These are phyloP conservation scores for Voacanga thouarsii DNA, from an alignment of 257 asterid genomes.

Conservation along the genomic window DNA sequence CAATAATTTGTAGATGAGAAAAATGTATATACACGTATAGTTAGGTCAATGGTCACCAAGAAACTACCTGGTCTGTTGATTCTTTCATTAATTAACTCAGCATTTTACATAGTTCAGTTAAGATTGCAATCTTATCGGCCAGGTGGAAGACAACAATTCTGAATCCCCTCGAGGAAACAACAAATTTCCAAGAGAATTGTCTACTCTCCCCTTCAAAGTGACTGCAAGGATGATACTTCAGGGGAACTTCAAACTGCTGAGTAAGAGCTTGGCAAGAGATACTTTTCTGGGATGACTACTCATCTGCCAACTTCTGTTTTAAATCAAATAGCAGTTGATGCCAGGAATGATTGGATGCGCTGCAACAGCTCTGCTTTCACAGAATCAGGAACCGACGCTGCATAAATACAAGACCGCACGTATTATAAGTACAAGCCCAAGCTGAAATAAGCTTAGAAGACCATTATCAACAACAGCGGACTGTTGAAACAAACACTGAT, in stretches of 20 bases:
- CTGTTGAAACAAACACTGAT: neutral
- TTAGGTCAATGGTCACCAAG: neutral
- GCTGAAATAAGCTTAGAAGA: neutral
- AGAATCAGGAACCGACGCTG: slow-evolving; percentile 72
- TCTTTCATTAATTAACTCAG: neutral
- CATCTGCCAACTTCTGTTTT: neutral
- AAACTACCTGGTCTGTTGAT: neutral
- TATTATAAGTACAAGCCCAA: neutral
- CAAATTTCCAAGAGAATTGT: neutral
- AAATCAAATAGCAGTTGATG: slow-evolving; percentile 46
- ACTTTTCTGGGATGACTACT: neutral
- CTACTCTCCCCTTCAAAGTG: neutral
- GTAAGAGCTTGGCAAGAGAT: neutral
- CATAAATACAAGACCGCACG: slow-evolving; percentile 11
- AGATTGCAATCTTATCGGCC: neutral
- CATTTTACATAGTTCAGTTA: neutral
- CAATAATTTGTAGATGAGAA: too few relatives aligned
- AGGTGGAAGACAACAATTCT: neutral
- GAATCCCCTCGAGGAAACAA: neutral
- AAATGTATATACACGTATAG: too few relatives aligned
- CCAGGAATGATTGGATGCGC: slow-evolving; percentile 54
- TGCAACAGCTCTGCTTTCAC: slow-evolving; percentile 74
- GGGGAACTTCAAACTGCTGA: neutral
- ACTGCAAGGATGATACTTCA: neutral
- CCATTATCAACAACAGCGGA: neutral